A percentile compares a stretch with the other conserved stretches of the same genome.
Conservation (phyloP, 2,329 filamentous ascomycete genomes). For the Bipolaris cookei region DNA sequence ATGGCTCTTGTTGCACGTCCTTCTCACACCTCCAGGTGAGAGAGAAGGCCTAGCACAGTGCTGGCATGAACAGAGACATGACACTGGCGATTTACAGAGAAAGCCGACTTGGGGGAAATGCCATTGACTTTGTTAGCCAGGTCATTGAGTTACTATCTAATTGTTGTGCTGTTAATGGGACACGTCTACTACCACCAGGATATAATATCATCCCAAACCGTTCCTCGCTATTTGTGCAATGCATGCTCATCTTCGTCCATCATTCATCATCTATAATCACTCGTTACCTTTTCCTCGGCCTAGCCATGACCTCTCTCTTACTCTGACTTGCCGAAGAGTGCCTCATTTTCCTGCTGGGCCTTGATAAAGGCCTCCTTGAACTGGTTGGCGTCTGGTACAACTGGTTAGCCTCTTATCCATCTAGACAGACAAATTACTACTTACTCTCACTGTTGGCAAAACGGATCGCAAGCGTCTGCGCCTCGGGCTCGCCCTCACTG, state of each 20-base stretch:
- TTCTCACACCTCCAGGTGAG: not conserved
- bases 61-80: not conserved
- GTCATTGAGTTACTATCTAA: slow-evolving; percentile 45
- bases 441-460: slow-evolving; percentile 97
- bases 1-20: no score
- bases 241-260: slow-evolving; percentile 18
- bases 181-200: slow-evolving; percentile 36
- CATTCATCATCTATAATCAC: not conserved
- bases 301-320: slow-evolving; percentile 47
- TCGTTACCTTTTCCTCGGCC: slow-evolving; percentile 19
- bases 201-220: slow-evolving; percentile 37
- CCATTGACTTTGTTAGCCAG: slow-evolving; percentile 31
- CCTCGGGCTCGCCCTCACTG: slow-evolving; percentile 96
- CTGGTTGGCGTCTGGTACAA: slow-evolving; percentile 78
- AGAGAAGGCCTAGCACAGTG: not conserved
- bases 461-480: slow-evolving; percentile 92
- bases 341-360: slow-evolving; percentile 95
- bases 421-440: slow-evolving; percentile 50
- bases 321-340: slow-evolving; percentile 67
- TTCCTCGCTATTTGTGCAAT: slow-evolving; percentile 39
- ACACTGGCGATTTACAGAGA: not conserved
- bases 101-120: slow-evolving; percentile 16
- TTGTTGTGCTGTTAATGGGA: slow-evolving; percentile 45
- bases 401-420: slow-evolving; percentile 36
- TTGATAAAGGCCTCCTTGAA: slow-evolving; percentile 99